Base-by-base conservation (phyloP, 2,329 filamentous ascomycete genomes). In the Aspergillus sp. region DNA sequence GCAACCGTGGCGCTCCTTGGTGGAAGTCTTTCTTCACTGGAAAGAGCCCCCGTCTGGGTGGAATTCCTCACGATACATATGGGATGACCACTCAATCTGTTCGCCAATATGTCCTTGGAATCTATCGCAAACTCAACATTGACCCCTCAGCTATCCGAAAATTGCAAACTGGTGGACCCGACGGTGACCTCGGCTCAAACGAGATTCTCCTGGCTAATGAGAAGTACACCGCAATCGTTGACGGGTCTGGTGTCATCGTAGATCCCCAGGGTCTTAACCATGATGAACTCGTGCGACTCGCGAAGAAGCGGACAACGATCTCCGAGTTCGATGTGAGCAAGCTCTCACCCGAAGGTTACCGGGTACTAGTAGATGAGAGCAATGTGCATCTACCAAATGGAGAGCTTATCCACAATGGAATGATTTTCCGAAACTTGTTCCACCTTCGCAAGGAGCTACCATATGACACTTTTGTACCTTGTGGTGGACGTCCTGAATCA, bases 1-100 rank as follows among this genome's bases (percentile, higher is more conserved):
- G 91, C 52, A 80, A 81, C 61, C 88, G 95, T 67, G 92, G 92
- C 46, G 95, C 95, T 4, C 91, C 92, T 27, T 99, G 93, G 91
- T 99, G 95, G 95, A 99, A 99, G 83, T 99, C 95, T 0, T 99
- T 99, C 85, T 99, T 99, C 83, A 99, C 95, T 2, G 95, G 95
- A 70, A 99, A 99, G 83, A 96, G 91, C 66, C 95, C 92, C 53
- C 95, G 90, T 77, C 84, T 99, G 13, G 95, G 95, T 62, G 95
- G 95, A 72, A 99, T 99, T 66, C 95, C 95, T 39, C 95, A 99
- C 76, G 95, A 99, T 74, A 79, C 82, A 41, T 99, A 99, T 71
- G 95, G 95, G 68, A 99, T 99, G 95, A 99, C 95, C 1, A 98
- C 95, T 0, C 79, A 98, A 57, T 97, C 93, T 5, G 93, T 99